These are phyloP conservation scores for Fusarium denticulatum DNA, from an alignment of 2,329 filamentous ascomycete genomes.

Conservation along the genomic window DNA sequence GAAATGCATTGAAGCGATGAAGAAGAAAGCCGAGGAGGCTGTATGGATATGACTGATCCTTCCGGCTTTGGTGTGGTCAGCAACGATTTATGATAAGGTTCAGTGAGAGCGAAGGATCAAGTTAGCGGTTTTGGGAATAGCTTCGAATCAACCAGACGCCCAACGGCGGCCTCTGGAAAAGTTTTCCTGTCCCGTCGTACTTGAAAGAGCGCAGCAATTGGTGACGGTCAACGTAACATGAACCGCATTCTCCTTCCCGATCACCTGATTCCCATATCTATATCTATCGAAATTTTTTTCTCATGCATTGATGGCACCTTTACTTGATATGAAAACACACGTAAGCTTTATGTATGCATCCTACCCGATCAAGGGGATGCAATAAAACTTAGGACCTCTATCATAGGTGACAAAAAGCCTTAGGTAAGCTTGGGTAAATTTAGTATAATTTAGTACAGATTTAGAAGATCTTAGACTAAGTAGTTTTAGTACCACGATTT, in stretches of 20 bases:
- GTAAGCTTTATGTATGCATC: background rate
- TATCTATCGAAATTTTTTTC: too few relatives aligned
- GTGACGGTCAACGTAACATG: rapidly evolving
- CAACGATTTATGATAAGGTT: background rate
- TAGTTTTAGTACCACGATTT: too few relatives aligned
- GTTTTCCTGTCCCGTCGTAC: rapidly evolving
- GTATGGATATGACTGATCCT: background rate
- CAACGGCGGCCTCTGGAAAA: background rate
- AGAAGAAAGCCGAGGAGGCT: background rate
- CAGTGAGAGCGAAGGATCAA: background rate
- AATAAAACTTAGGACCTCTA: too few relatives aligned
- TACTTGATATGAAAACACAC: background rate
- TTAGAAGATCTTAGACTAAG: too few relatives aligned
- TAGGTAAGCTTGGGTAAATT: too few relatives aligned
- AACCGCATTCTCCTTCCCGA: rapidly evolving
- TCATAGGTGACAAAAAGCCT: too few relatives aligned
- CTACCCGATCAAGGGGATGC: too few relatives aligned
- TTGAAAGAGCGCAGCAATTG: rapidly evolving
- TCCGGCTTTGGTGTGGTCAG: rapidly evolving
- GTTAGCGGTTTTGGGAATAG: background rate
- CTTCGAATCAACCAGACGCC: too few relatives aligned
- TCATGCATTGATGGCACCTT: rapidly evolving
- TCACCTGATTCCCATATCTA: rapidly evolving
- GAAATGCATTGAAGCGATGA: background rate
- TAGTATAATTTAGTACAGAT: too few relatives aligned